Conservation (phyloP, 495 filamentous ascomycete species). For the Neurospora cerealis region DNA sequence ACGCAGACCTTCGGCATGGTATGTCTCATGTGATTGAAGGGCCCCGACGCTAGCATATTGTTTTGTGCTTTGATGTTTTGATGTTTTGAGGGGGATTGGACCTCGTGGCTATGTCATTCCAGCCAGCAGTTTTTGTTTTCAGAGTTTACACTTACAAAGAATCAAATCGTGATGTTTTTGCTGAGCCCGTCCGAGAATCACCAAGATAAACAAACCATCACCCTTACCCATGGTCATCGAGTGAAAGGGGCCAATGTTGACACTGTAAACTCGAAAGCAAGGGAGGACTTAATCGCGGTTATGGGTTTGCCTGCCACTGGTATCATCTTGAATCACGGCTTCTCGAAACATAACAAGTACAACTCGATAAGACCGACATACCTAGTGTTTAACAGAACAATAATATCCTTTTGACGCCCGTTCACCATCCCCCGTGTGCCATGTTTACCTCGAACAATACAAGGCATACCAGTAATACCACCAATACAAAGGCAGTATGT, state of each 20-base stretch:
- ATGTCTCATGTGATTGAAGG: not conserved
- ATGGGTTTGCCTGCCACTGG: not conserved
- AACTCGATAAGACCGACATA: not conserved
- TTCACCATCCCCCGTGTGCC: slow-evolving; percentile 1
- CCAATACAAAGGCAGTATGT: not conserved
- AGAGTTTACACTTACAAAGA: not conserved
- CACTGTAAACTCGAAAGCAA: not conserved
- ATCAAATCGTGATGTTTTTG: not conserved
- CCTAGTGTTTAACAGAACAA: not conserved
- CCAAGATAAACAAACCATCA: not conserved
- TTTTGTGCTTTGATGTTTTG: not conserved
- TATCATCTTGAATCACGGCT: not conserved
- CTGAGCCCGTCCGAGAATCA: not conserved
- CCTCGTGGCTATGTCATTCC: not conserved
- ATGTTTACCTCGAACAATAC: not conserved
- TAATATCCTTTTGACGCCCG: not conserved
- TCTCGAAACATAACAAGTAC: not conserved
- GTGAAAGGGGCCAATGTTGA: not conserved
- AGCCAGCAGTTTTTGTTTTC: not conserved
- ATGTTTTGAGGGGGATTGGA: not conserved
- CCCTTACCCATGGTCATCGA: not conserved
- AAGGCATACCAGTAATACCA: not conserved
- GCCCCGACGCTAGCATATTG: not conserved
- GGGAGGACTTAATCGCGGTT: not conserved
- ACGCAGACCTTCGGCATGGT: not conserved